Base-by-base conservation (phyloP, 106 monocot genomes). In the Apostasia ramifera region DNA sequence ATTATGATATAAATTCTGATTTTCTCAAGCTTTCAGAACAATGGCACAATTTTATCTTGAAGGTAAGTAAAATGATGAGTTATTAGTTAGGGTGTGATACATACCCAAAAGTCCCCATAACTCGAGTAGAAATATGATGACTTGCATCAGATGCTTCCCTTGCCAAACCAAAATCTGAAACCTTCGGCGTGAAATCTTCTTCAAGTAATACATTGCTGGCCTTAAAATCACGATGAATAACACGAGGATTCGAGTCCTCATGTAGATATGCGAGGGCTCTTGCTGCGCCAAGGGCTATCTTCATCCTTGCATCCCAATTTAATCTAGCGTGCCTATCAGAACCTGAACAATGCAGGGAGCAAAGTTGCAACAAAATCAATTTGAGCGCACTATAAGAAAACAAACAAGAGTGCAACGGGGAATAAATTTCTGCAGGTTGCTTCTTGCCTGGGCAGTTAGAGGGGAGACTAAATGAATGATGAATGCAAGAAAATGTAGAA, bases 61-160 rank as follows among this genome's bases (percentile, higher is more conserved):
- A 26, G 26, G 26, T 26, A 26, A 26, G 26, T 26, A 26, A 26
- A 26, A 26, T 26, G 26, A 26, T 26, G 26, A 26, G 26, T 26
- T 26, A 26, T 26, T 26, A 26, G 26, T 26, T 26, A 26, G 26
- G 26, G 26, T 26, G 26, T 26, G 26, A 26, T 26, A 49, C 59
- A 79, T 95, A 95, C 95, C 95, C 95, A 63, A 95, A 95, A 61
- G 95, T 95, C 73, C 95, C 95, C 95, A 95, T 92, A 56, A 95
- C 86, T 38, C 81, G 77, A 45, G 95, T 92, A 40, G 92, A 95
- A 57, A 95, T 89, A 74, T 88, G 92, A 62, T 85, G 67, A 47
- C 67, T 86, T 63, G 82, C 92, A 70, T 95, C 92, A n/a, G 92
- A 73, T 72, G 95, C 95, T 77, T 95, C 92, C 50, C 84, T 92